Conservation (phyloP, 768 basidiomycete species). For the Lactarius tabidus region DNA sequence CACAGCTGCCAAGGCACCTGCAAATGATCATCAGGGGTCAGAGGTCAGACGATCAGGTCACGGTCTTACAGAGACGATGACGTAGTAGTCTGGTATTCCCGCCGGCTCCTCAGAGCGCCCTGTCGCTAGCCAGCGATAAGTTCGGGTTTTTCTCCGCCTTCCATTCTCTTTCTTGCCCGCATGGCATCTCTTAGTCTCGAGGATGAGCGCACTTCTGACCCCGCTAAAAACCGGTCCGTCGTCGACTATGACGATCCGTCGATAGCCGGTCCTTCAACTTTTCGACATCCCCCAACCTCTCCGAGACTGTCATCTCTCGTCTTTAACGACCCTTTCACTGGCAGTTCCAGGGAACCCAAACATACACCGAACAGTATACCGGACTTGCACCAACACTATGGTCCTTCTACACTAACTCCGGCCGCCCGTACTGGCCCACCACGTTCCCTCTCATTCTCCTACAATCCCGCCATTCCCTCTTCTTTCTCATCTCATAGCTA, state of each 20-base stretch:
- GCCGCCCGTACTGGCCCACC: conserved; percentile 22
- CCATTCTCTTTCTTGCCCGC: neutral
- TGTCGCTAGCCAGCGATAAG: neutral
- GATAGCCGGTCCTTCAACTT: neutral
- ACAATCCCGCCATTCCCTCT: neutral
- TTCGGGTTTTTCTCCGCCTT: neutral
- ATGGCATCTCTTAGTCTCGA: conserved; percentile 2
- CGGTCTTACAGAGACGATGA: neutral
- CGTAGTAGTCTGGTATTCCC: neutral
- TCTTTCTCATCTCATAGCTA: conserved; percentile 12
- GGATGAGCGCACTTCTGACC: neutral
- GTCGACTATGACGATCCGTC: neutral
- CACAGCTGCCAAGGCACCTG: too few species aligned
- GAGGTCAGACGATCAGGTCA: too few species aligned
- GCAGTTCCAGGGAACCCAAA: neutral
- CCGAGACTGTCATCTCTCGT: conserved; percentile 2
- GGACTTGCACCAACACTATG: neutral
- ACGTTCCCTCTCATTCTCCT: conserved; percentile 18
- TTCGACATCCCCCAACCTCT: neutral
- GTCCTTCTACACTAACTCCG: conserved; percentile 10
- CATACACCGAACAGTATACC: neutral
- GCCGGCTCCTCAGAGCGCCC: neutral
- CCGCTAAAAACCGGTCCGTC: neutral
- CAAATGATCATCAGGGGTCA: too few species aligned
- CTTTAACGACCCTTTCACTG: neutral